Conservation (phyloP, 2,329 filamentous ascomycete genomes). For the Incumbomyces delicatus region DNA sequence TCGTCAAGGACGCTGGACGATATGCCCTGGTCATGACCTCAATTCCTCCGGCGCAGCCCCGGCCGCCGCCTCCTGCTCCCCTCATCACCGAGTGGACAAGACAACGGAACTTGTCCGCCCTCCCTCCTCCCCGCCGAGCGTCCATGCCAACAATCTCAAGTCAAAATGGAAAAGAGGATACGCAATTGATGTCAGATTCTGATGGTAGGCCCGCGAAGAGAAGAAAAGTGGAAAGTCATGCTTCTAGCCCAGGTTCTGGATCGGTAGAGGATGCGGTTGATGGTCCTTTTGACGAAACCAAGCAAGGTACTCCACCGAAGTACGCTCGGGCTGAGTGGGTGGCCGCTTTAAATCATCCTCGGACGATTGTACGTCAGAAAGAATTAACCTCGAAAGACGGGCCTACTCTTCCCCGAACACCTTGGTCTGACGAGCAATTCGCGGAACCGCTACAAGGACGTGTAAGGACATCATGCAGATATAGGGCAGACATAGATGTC, state of each 20-base stretch:
- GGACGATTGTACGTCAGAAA: background rate
- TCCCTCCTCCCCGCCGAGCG: background rate
- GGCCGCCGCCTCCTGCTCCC: constrained; percentile 17
- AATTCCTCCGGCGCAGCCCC: constrained; percentile 18
- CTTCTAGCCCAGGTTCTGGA: background rate
- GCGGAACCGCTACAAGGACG: background rate
- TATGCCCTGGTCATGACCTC: constrained; percentile 22
- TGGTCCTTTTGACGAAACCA: background rate
- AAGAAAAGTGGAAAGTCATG: constrained; percentile 20
- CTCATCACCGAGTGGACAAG: background rate
- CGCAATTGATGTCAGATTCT: constrained; percentile 26
- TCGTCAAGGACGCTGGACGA: constrained; percentile 11
- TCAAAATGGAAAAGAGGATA: background rate
- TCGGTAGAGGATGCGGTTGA: background rate
- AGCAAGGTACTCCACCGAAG: background rate
- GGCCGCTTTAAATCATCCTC: background rate
- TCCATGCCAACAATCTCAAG: background rate
- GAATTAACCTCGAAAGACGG: background rate
- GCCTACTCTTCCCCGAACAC: background rate
- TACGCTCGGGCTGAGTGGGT: background rate
- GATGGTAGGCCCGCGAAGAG: constrained; percentile 34
- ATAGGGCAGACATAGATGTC: constrained; percentile 15
- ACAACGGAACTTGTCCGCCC: background rate
- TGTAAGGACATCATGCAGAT: constrained; percentile 11
- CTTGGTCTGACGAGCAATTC: background rate